These are phyloP conservation scores for Fonsecaea pugnacius DNA, from an alignment of 2,329 filamentous ascomycete species.

Conservation along the genomic window DNA sequence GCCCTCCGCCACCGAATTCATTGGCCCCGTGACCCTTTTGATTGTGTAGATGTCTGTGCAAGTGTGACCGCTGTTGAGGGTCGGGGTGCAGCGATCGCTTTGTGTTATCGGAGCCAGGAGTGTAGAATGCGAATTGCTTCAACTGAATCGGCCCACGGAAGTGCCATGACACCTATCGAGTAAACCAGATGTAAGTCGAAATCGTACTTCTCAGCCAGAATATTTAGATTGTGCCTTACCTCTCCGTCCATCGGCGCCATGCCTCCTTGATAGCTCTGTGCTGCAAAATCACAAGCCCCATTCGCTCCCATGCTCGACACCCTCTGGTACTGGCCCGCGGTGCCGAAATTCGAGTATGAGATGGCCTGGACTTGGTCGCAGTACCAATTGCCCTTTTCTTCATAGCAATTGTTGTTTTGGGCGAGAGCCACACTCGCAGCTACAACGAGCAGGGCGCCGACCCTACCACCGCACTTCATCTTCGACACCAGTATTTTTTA, in stretches of 20 bases:
- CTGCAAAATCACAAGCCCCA: constrained; percentile 59
- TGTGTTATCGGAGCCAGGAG: constrained; percentile 47
- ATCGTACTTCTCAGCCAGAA: not conserved
- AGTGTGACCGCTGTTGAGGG: constrained; percentile 44
- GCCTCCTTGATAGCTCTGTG: constrained; percentile 59
- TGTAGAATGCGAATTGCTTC: constrained; percentile 72
- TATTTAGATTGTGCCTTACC: constrained; percentile 54
- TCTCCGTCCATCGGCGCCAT: constrained; percentile 72
- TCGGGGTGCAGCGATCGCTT: constrained; percentile 47
- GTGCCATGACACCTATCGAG: constrained; percentile 68
- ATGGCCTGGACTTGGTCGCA: constrained; percentile 66
- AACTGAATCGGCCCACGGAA: constrained; percentile 72
- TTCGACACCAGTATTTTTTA: not conserved
- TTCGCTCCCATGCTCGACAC: constrained; percentile 61
- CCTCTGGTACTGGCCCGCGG: constrained; percentile 66
- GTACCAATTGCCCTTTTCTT: constrained; percentile 63
- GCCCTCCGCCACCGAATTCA: constrained; percentile 34
- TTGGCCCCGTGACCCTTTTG: constrained; percentile 49
- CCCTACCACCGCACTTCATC: constrained; percentile 25
- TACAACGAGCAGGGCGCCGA: constrained; percentile 25
- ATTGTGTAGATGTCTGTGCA: constrained; percentile 58
- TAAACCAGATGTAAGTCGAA: constrained; percentile 3
- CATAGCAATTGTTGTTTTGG: constrained; percentile 20
- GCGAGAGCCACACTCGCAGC: constrained; percentile 23
- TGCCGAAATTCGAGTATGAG: constrained; percentile 67